These are phyloP conservation scores for Fusarium palustre DNA, from an alignment of 2,329 filamentous ascomycete genomes.

Conservation along the genomic window DNA sequence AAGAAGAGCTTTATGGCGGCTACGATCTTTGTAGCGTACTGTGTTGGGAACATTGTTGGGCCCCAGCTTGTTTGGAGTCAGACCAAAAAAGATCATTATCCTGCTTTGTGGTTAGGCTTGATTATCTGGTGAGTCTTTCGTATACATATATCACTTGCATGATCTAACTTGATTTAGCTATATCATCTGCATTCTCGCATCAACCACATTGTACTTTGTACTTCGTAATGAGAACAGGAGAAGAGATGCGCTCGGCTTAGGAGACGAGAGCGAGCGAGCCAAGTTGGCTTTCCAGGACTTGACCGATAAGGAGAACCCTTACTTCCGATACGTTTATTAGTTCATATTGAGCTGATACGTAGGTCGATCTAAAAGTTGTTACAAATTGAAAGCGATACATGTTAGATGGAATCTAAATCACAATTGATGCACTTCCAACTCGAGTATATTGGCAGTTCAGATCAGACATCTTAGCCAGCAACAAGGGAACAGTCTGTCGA, in stretches of 20 bases:
- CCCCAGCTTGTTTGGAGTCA: slow-evolving; percentile 77
- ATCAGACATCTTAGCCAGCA: background rate
- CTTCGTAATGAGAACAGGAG: slow-evolving; percentile 69
- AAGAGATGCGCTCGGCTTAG: slow-evolving; percentile 56
- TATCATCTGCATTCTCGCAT: slow-evolving; percentile 72
- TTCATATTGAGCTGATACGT: background rate
- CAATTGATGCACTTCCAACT: accelerated
- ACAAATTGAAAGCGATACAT: background rate
- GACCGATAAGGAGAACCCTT: slow-evolving; percentile 75
- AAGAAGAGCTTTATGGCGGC: slow-evolving; percentile 84
- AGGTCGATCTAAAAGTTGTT: background rate
- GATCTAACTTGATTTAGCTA: slow-evolving; percentile 60
- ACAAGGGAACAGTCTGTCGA: background rate
- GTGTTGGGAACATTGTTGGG: slow-evolving; percentile 80
- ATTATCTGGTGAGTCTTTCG: slow-evolving; percentile 65
- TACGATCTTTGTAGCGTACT: slow-evolving; percentile 80
- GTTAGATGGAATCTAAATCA: background rate
- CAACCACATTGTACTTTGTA: slow-evolving; percentile 67
- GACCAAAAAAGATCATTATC: slow-evolving; percentile 75
- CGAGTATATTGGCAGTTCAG: background rate
- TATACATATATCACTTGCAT: accelerated
- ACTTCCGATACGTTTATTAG: slow-evolving; percentile 69
- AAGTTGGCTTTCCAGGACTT: slow-evolving; percentile 75
- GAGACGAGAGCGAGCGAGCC: slow-evolving; percentile 71
- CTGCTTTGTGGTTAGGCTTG: slow-evolving; percentile 75